Evolutionary conservation across 1,284 basidiomycete genomes (phyloP).

Genomic region (Ceratobasidium sp.): DNA sequence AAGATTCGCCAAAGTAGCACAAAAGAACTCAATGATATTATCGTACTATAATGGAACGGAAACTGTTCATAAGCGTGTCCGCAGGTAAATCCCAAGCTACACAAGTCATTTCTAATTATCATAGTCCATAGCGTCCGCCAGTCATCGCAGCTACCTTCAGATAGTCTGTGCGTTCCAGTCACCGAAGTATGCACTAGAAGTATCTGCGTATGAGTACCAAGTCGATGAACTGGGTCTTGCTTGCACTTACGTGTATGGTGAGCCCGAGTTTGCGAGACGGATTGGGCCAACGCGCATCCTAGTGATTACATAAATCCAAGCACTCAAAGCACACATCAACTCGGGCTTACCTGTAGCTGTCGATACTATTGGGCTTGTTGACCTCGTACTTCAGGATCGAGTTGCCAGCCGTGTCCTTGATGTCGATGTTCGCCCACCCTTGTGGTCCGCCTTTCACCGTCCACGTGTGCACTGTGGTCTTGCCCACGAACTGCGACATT

Average conservation of each 20-base stretch:
- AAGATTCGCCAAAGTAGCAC: too few relatives aligned
- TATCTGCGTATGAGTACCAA: neutral
- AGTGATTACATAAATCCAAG: neutral
- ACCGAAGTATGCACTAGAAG: slow-evolving; percentile 26
- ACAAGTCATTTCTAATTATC: neutral
- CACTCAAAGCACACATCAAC: too few relatives aligned
- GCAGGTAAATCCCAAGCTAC: neutral
- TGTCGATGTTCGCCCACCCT: slow-evolving; percentile 16
- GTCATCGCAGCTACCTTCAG: too few relatives aligned
- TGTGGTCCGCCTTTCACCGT: slow-evolving; percentile 17
- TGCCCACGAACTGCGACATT: neutral
- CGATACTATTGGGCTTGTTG: neutral
- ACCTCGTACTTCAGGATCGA: slow-evolving; percentile 15
- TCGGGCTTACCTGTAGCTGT: slow-evolving; percentile 14
- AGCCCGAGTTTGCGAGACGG: slow-evolving; percentile 8
- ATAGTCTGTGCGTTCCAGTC: slow-evolving; percentile 20
- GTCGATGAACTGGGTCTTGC: too few relatives aligned
- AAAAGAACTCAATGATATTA: too few relatives aligned
- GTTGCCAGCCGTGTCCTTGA: slow-evolving; percentile 15
- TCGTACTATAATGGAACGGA: neutral
- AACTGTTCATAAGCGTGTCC: neutral
- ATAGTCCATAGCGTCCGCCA: too few relatives aligned
- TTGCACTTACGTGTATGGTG: slow-evolving; percentile 12
- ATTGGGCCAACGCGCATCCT: slow-evolving; percentile 19
- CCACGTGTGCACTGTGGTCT: slow-evolving; percentile 30